Conservation (phyloP, 495 filamentous ascomycete genomes). For the Neurospora sp. region DNA sequence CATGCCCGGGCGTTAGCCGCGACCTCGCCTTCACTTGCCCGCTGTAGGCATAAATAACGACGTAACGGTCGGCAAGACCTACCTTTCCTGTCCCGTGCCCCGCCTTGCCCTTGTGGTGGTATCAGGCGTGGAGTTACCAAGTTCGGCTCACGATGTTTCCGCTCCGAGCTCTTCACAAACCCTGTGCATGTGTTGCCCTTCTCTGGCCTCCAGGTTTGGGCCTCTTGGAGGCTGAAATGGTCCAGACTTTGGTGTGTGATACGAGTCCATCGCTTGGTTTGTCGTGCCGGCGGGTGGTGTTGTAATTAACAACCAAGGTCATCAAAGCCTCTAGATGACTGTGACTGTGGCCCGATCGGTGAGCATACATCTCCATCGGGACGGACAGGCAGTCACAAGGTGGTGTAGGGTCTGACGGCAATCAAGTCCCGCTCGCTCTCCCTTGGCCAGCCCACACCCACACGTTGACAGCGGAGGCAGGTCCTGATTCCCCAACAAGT, state of each 20-base stretch:
- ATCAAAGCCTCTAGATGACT: background rate
- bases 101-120: background rate
- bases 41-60: background rate
- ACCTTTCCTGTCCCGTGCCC: background rate
- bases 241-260: background rate
- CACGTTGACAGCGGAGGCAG: constrained; percentile 5
- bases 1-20: background rate
- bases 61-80: background rate
- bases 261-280: background rate
- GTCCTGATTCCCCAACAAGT: background rate
- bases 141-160: background rate
- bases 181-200: background rate
- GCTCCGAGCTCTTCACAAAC: background rate
- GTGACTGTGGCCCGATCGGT: constrained; percentile 15
- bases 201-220: background rate
- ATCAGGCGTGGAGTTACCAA: background rate
- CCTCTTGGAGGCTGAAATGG: background rate
- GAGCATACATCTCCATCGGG: constrained; percentile 12
- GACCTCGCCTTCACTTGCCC: background rate
- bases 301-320: background rate
- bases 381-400: constrained; percentile 20
- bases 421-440: constrained; percentile 18
- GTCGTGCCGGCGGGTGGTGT: background rate
- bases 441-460: constrained; percentile 7
- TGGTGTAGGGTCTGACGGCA: constrained; percentile 22